phyloP scores from a whole-genome alignment of 1,284 basidiomycete species.

The Leccinum proximum region DNA sequence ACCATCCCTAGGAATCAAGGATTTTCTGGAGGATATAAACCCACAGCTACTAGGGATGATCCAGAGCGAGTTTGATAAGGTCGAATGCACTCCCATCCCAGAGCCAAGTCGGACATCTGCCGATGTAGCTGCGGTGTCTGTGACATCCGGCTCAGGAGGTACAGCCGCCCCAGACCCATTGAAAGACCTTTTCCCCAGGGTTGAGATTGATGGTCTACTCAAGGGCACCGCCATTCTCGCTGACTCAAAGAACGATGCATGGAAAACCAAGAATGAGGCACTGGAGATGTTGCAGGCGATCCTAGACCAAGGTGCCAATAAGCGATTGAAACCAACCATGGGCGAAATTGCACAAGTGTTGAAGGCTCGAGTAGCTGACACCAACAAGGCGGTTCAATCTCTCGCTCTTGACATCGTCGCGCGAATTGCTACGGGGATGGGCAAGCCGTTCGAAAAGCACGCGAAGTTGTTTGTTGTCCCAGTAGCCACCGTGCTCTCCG shows the following conservation, averaged over 20 bases:
- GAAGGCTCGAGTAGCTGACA: constrained; percentile 88
- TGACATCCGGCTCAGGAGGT: constrained; percentile 36
- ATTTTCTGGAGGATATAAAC: constrained; percentile 93
- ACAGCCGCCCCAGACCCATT: constrained; percentile 62
- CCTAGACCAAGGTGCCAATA: constrained; percentile 89
- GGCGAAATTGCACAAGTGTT: constrained; percentile 90
- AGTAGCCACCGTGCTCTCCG: constrained; percentile 84
- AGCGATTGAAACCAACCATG: constrained; percentile 89
- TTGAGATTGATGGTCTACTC: constrained; percentile 89
- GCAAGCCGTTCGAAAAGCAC: constrained; percentile 92
- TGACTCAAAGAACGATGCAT: constrained; percentile 89
- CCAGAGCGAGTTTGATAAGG: constrained; percentile 91
- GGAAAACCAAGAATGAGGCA: constrained; percentile 98
- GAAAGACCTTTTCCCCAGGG: constrained; percentile 94
- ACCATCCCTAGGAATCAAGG: constrained; percentile 71
- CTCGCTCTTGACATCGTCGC: constrained; percentile 90
- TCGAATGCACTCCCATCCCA: constrained; percentile 77
- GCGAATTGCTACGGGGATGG: constrained; percentile 92
- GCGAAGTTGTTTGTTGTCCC: constrained; percentile 75
- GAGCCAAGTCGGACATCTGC: constrained; percentile 76
- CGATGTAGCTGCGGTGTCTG: constrained; percentile 60
- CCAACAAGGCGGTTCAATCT: constrained; percentile 92
- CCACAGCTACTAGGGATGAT: constrained; percentile 94
- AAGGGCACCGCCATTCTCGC: constrained; percentile 82
- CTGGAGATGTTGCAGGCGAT: constrained; percentile 84